Evolutionary conservation across 2,329 filamentous ascomycete genomes (phyloP).

Genomic region (Fusarium sacchari): DNA sequence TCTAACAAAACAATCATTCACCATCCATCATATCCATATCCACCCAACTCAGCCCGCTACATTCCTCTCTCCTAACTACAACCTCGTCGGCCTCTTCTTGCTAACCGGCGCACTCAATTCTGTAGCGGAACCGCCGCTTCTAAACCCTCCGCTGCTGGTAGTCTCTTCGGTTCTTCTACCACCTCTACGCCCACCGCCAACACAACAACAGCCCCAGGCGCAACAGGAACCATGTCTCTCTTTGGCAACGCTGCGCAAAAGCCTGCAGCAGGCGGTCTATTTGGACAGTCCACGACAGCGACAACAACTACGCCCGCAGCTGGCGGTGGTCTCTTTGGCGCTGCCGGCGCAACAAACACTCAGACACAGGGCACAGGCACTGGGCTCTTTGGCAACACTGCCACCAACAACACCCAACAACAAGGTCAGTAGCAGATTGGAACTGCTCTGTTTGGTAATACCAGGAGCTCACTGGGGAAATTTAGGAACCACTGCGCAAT

Average conservation of each 20-base stretch:
- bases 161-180: conserved; percentile 51
- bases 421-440: conserved; percentile 35
- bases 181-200: conserved; percentile 36
- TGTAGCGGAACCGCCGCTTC: conserved; percentile 42
- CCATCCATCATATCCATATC: conserved; percentile 17
- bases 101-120: conserved; percentile 24
- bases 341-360: conserved; percentile 35
- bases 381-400: conserved; percentile 47
- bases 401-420: conserved; percentile 36
- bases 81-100: conserved; percentile 9
- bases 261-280: conserved; percentile 44
- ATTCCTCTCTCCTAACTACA: neutral
- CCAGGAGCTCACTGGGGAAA: conserved; percentile 39
- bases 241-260: conserved; percentile 42
- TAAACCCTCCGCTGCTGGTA: conserved; percentile 49
- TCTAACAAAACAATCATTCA: conserved; percentile 39
- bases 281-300: conserved; percentile 44
- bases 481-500: conserved; percentile 18
- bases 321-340: conserved; percentile 49
- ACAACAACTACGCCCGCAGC: conserved; percentile 33
- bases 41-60: conserved; percentile 3
- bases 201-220: conserved; percentile 40
- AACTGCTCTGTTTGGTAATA: conserved; percentile 21
- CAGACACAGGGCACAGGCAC: conserved; percentile 39
- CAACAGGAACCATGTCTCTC: conserved; percentile 47